Evolutionary conservation across 2,329 filamentous ascomycete genomes (phyloP), one percentile per base, ranked within the genome.

Genomic region (Xylariaceae sp.): DNA sequence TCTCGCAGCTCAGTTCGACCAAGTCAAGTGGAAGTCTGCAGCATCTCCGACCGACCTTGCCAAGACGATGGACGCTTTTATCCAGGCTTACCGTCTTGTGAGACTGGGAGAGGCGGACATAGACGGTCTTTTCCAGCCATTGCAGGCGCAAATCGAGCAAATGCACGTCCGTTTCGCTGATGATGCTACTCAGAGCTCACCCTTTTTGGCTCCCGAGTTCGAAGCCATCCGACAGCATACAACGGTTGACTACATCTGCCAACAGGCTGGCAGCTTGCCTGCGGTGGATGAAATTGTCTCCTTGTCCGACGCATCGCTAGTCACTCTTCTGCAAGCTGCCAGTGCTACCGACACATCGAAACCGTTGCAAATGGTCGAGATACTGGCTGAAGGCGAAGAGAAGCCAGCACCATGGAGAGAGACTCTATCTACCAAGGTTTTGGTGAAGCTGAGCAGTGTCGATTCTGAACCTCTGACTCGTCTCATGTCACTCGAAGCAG

Each of bases 401-500:
- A 34, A 62, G 15, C 42, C 54, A 13, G 63, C 65, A 11, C 49
- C 65, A 47, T 78, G 82, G 71, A 75, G 74, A 10, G 77, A 77
- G 37, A 74, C 72, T 3, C 66, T 85, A 15, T 79, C 82, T 5
- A 67, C 77, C 18, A 79, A 80, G 0, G 68, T 90, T 2, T 75
- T 89, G 65, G 74, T 76, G 11, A 85, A 81, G 64, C 72, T 88
- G 51, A 75, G 80, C 54, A 74, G 72, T 1, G 71, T 86, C 15
- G 73, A 75, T 10, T 75, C 79, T 23, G 82, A 86, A 0, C 81
- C 76, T 51, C 74, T 91, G 45, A 80, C 80, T 51, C 83, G 85
- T 48, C 74, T 91, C 52, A 78, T 82, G 50, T 77, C 88, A 15
- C 76, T 91, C 0, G 85, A 89, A 71, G 76, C 78, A 1, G 88